Conservation (phyloP, 805 yeast species). For the Starmera dryadoides region DNA sequence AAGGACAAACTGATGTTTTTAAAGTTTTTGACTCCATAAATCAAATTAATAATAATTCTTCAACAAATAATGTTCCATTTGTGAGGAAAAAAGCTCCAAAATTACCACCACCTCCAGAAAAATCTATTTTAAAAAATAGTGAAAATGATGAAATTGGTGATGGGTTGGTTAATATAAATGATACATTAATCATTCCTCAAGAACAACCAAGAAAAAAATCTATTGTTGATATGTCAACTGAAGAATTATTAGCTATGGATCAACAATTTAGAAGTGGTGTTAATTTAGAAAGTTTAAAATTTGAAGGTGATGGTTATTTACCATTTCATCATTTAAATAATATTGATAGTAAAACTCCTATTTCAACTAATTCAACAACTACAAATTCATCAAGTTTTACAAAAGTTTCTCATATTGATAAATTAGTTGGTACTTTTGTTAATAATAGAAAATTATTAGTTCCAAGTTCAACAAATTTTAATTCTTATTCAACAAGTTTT, state of each 20-base stretch:
- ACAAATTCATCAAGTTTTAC: constrained; percentile 2
- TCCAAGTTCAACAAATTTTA: constrained; percentile 5
- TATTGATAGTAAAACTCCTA: not conserved
- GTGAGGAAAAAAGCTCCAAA: constrained; percentile 12
- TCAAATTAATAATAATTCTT: constrained; percentile 2
- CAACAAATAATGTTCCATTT: not conserved
- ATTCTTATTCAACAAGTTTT: constrained; percentile 12
- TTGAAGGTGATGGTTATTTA: constrained; percentile 18
- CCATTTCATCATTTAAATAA: constrained; percentile 5
- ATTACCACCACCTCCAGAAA: constrained; percentile 18
- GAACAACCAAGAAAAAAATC: constrained; percentile 13
- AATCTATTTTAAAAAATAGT: constrained; percentile 15
- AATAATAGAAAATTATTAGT: constrained; percentile 3
- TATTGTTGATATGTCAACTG: constrained; percentile 18
- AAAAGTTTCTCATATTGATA: constrained; percentile 13
- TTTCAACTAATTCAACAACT: not conserved
- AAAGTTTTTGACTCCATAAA: constrained; percentile 13
- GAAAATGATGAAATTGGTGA: not conserved
- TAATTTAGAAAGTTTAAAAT: constrained; percentile 12
- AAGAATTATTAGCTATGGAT: constrained; percentile 19
- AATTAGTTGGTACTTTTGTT: constrained; percentile 7
- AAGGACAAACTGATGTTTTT: constrained; percentile 7
- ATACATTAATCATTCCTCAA: not conserved
- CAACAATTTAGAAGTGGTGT: constrained; percentile 16
- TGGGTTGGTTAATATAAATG: no score